Conservation (phyloP, 768 basidiomycete species). For the Boletus sp. region DNA sequence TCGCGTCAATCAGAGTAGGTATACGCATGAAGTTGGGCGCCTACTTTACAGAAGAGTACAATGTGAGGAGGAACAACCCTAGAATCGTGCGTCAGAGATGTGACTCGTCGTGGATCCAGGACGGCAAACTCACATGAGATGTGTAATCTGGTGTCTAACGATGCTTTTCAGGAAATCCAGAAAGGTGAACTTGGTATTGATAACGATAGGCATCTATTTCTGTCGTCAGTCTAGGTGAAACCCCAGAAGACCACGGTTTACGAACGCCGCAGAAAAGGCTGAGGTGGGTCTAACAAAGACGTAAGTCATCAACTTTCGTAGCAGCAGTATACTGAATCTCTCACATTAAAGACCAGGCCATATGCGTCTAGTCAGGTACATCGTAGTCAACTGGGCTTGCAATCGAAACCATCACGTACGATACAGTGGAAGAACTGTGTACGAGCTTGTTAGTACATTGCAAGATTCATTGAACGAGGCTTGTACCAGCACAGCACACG, state of each 20-base stretch:
- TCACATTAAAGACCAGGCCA: slow-evolving; percentile 57
- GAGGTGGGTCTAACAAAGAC: slow-evolving; percentile 50
- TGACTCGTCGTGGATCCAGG: neutral
- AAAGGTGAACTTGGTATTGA: slow-evolving; percentile 44
- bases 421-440: slow-evolving; percentile 56
- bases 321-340: slow-evolving; percentile 5
- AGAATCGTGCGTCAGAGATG: neutral
- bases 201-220: slow-evolving; percentile 48
- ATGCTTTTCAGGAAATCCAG: slow-evolving; percentile 45
- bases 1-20: neutral
- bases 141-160: slow-evolving; percentile 42
- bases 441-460: neutral
- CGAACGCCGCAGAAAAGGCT: slow-evolving; percentile 53
- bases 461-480: neutral
- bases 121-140: slow-evolving; percentile 35
- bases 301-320: slow-evolving; percentile 7
- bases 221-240: slow-evolving; percentile 4
- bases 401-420: slow-evolving; percentile 38
- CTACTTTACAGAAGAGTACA: slow-evolving; percentile 48
- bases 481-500: slow-evolving; percentile 53
- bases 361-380: slow-evolving; percentile 50
- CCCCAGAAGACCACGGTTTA: neutral
- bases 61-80: slow-evolving; percentile 49
- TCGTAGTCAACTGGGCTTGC: neutral
- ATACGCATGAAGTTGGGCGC: neutral